phyloP scores from a whole-genome alignment of 208 protist species.

The Leishmania martiniquensis region DNA sequence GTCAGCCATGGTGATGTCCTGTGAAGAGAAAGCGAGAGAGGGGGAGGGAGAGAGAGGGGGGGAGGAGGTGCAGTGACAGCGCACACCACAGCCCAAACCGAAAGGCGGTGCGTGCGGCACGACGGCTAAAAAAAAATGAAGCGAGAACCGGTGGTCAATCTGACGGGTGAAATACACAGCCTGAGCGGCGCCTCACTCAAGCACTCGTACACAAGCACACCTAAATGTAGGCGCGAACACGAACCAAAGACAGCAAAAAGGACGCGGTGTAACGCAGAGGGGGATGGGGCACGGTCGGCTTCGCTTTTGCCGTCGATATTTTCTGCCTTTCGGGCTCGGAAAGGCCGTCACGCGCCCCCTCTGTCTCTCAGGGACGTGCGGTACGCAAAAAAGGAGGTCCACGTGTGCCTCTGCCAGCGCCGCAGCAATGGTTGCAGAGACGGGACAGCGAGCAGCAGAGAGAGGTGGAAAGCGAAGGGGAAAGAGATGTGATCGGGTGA shows the following conservation, averaged over 20 bases:
- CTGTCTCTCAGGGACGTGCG: neutral
- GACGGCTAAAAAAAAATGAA: too few species aligned
- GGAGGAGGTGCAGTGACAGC: neutral
- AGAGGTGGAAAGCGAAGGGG: neutral
- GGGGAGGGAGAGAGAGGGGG: neutral
- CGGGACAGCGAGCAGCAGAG: neutral
- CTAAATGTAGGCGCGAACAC: neutral
- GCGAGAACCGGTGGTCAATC: too few species aligned
- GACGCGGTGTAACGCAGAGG: neutral
- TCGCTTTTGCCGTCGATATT: too few species aligned
- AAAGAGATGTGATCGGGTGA: neutral
- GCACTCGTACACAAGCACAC: too few species aligned
- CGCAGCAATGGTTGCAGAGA: neutral
- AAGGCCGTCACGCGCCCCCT: too few species aligned
- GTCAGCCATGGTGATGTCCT: neutral
- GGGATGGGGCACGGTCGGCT: too few species aligned
- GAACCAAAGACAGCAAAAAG: neutral
- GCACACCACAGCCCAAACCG: too few species aligned
- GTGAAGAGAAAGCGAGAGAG: neutral
- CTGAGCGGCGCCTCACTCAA: too few species aligned
- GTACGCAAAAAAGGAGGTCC: neutral
- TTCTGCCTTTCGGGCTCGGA: too few species aligned
- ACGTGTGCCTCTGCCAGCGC: neutral
- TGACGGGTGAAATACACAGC: too few species aligned
- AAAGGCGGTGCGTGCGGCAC: too few species aligned